Conservation (phyloP, 495 filamentous ascomycete genomes). For the Daldinia grandis region DNA sequence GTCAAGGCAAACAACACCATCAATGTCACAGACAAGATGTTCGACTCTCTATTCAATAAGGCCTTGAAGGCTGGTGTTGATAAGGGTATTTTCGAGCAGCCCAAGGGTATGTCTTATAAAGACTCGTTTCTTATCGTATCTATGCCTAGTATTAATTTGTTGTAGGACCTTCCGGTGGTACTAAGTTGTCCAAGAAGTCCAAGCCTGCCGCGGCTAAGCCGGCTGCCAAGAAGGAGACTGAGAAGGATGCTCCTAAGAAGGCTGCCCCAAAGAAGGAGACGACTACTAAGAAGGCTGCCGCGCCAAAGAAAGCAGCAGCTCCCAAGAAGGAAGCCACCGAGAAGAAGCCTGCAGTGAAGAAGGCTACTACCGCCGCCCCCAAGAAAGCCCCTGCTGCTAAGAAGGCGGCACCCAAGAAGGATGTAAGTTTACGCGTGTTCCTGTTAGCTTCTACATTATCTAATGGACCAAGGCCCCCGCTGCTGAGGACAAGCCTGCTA, state of each 20-base stretch:
- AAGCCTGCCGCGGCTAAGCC: conserved; percentile 55
- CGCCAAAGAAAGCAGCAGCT: conserved; percentile 53
- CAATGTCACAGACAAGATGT: conserved; percentile 72
- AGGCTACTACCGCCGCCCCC: conserved; percentile 53
- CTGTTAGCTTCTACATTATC: background rate
- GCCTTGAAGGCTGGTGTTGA: conserved; percentile 90
- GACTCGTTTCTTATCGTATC: background rate
- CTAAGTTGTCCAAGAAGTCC: conserved; percentile 95
- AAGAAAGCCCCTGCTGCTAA: conserved; percentile 65
- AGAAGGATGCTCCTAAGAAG: conserved; percentile 58
- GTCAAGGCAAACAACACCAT: conserved; percentile 95
- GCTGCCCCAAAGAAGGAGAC: conserved; percentile 48
- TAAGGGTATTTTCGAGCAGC: conserved; percentile 87
- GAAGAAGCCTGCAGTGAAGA: conserved; percentile 61
- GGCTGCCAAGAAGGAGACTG: conserved; percentile 56
- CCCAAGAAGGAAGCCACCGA: conserved; percentile 58
- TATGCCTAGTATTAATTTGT: conserved; percentile 30
- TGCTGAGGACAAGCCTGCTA: conserved; percentile 75
- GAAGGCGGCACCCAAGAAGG: conserved; percentile 60
- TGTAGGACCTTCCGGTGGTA: conserved; percentile 85
- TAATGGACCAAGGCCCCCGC: conserved; percentile 58
- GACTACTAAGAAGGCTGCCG: conserved; percentile 51
- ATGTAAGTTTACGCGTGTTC: conserved; percentile 42
- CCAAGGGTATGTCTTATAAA: conserved; percentile 78
- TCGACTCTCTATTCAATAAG: conserved; percentile 93